phyloP scores from a whole-genome alignment of 257 asterid genomes.

The Knoxia roxburghii region DNA sequence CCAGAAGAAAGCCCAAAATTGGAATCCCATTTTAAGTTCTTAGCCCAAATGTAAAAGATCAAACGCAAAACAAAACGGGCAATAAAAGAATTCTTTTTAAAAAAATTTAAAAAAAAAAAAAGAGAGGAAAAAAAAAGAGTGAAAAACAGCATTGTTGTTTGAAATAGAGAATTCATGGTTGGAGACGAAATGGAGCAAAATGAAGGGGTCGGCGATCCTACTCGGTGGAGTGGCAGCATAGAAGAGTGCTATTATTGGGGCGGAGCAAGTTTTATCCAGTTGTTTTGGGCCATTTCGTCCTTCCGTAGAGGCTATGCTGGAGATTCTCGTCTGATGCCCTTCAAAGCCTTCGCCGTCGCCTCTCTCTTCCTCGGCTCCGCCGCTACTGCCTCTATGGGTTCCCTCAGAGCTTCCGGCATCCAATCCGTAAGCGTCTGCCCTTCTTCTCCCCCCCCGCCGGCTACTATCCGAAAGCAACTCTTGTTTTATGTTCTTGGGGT shows the following conservation, averaged over 20 bases:
- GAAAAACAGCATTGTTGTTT: background rate
- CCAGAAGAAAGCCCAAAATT: no score
- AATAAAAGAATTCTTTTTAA: no score
- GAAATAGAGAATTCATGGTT: background rate
- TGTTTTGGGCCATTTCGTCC: conserved; percentile 2
- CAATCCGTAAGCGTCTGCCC: background rate
- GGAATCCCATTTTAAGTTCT: no score
- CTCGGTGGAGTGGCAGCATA: background rate
- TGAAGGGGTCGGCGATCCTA: background rate
- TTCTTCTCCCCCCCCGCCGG: background rate
- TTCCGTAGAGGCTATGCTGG: conserved; percentile 12
- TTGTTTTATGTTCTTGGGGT: background rate
- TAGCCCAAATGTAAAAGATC: no score
- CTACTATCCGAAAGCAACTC: background rate
- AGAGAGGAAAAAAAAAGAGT: background rate
- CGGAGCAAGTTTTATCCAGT: background rate
- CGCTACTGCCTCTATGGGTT: conserved; percentile 1
- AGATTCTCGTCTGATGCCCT: conserved; percentile 10
- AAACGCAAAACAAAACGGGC: no score
- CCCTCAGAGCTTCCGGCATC: conserved; percentile 15
- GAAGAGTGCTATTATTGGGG: conserved; percentile 5
- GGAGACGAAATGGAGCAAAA: conserved; percentile 4
- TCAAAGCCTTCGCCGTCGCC: conserved; percentile 11
- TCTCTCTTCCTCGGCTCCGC: conserved; percentile 11
- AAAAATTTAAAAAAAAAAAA: no score